A percentile compares a stretch with the other conserved stretches of the same genome.
Evolutionary conservation across 2,329 filamentous ascomycete species (phyloP).

Genomic region (Aspergillus eucalypticola): DNA sequence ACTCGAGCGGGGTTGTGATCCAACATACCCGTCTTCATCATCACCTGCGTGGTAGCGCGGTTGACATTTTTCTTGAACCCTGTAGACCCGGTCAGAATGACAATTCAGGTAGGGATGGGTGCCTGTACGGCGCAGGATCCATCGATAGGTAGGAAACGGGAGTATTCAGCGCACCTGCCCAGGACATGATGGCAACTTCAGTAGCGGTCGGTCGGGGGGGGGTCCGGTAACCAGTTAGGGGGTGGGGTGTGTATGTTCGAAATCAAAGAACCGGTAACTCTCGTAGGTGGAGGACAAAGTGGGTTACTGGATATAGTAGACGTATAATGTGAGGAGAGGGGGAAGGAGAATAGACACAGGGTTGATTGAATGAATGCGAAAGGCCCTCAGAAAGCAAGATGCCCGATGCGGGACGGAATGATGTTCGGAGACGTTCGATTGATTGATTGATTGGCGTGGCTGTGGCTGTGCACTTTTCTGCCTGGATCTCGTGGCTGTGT

Average conservation of each 20-base stretch:
- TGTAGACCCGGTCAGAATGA: constrained; percentile 34
- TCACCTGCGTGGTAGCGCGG: constrained; percentile 97
- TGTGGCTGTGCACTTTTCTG: constrained; percentile 11
- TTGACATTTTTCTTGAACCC: constrained; percentile 97
- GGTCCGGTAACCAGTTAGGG: background rate
- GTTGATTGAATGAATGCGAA: constrained; percentile 4
- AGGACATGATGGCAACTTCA: constrained; percentile 60
- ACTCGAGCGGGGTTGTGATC: constrained; percentile 3
- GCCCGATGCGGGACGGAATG: constrained; percentile 19
- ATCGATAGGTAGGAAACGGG: background rate
- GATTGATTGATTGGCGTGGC: background rate
- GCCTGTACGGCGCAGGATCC: no score
- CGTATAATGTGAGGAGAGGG: background rate
- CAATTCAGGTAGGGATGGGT: constrained; percentile 6
- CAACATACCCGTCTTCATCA: constrained; percentile 91
- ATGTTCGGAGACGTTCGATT: constrained; percentile 12
- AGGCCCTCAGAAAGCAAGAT: constrained; percentile 12
- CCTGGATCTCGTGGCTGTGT: constrained; percentile 13
- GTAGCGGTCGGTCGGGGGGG: background rate
- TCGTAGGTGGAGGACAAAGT: background rate
- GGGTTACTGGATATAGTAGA: background rate
- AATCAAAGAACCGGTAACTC: background rate
- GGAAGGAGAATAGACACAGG: background rate
- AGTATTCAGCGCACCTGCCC: constrained; percentile 59
- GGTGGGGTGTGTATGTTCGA: background rate